Evolutionary conservation across 1,139 yeast species (phyloP).

Genomic region (Ogataea hybrid): DNA sequence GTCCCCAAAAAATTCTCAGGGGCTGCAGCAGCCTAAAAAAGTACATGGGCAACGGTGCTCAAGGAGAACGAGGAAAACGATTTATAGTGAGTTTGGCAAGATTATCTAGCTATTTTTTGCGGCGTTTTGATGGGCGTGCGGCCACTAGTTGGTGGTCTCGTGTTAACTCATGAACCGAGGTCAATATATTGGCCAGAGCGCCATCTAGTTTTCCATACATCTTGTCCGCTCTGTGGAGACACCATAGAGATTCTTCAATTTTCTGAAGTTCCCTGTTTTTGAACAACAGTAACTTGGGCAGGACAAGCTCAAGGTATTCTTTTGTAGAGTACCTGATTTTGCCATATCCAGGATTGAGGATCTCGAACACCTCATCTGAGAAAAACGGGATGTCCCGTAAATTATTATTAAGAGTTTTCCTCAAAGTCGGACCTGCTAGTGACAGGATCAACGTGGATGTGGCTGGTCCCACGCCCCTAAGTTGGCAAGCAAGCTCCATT

Average conservation of each 20-base stretch:
- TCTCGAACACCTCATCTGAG: constrained; percentile 46
- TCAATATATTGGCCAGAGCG: not conserved
- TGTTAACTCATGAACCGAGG: not conserved
- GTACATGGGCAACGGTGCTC: too few species aligned
- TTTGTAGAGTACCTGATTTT: constrained; percentile 42
- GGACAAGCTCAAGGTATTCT: constrained; percentile 36
- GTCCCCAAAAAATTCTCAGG: constrained; percentile 5
- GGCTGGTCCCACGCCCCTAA: constrained; percentile 52
- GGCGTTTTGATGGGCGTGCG: too few species aligned
- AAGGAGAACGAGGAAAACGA: too few species aligned
- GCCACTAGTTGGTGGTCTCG: too few species aligned
- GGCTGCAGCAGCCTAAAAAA: not conserved
- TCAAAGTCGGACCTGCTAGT: constrained; percentile 27
- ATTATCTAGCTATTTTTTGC: too few species aligned
- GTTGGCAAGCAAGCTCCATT: constrained; percentile 35
- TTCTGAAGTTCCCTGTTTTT: not conserved
- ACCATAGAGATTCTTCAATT: constrained; percentile 7
- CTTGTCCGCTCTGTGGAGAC: not conserved
- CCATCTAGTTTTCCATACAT: not conserved
- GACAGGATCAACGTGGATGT: constrained; percentile 46
- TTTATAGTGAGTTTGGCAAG: too few species aligned
- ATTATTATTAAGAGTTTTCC: constrained; percentile 7
- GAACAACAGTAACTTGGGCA: constrained; percentile 1
- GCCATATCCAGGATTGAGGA: constrained; percentile 33
- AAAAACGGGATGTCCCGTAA: constrained; percentile 44